Percentiles rank a stretch among this genome's conserved stretches.
Conservation (phyloP, 140 eudicot species). For the Bidens hawaiensis region DNA sequence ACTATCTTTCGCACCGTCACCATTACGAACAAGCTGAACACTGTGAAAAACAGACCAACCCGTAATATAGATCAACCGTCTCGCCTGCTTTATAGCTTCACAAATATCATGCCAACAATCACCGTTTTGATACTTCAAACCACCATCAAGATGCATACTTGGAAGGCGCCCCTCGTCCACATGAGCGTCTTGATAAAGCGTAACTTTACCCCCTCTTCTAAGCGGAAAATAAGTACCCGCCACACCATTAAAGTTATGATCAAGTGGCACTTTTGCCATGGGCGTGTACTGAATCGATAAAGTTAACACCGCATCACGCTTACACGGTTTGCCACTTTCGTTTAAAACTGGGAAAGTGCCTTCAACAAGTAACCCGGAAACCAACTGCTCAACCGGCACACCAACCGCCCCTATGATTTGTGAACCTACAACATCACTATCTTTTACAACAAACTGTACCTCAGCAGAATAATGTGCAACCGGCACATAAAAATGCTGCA, state of each 20-base stretch:
- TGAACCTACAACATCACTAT: constrained; percentile 75
- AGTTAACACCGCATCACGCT: constrained; percentile 54
- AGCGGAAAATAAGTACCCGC: constrained; percentile 51
- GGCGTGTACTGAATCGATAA: constrained; percentile 66
- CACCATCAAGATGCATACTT: constrained; percentile 36
- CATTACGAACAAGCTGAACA: constrained; percentile 49
- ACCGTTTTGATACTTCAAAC: constrained; percentile 34
- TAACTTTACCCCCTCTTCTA: constrained; percentile 59
- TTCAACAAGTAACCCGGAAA: constrained; percentile 43
- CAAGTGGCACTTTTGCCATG: constrained; percentile 40
- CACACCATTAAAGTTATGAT: constrained; percentile 35
- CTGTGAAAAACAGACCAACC: constrained; percentile 62
- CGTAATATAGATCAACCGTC: constrained; percentile 56
- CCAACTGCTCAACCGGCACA: constrained; percentile 51
- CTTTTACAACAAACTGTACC: constrained; percentile 70
- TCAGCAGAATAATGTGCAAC: constrained; percentile 84
- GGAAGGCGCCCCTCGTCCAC: constrained; percentile 46
- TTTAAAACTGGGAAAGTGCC: constrained; percentile 65
- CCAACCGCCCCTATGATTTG: constrained; percentile 75
- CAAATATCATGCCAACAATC: constrained; percentile 60
- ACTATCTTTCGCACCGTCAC: constrained; percentile 26
- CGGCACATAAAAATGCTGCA: constrained; percentile 73
- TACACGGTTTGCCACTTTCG: constrained; percentile 50
- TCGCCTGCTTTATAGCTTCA: constrained; percentile 49
- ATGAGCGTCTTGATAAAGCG: constrained; percentile 73